Percentiles rank a stretch among this genome's conserved stretches.
Conservation (phyloP, 1,139 yeast species). For the Pichia norvegensis region DNA sequence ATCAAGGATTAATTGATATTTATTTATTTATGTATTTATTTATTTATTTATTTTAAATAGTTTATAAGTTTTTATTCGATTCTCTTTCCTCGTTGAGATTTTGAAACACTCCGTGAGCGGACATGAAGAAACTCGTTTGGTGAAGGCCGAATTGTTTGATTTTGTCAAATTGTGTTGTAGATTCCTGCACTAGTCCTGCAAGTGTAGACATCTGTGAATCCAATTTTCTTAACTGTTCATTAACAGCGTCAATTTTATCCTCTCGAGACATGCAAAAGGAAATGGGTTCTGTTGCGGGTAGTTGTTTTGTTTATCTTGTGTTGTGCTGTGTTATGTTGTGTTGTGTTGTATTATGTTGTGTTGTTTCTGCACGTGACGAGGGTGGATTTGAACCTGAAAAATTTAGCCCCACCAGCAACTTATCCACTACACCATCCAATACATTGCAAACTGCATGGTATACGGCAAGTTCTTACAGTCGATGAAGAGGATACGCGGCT, state of each 20-base stretch:
- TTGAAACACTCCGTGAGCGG: conserved; percentile 26
- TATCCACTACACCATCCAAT: no score
- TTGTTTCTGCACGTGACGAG: background rate
- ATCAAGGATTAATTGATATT: conserved; percentile 30
- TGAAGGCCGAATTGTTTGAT: conserved; percentile 23
- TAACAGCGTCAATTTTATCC: conserved; percentile 14
- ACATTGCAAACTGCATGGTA: background rate
- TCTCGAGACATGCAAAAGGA: background rate
- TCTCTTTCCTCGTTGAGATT: conserved; percentile 23
- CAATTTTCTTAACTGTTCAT: conserved; percentile 19
- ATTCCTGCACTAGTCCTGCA: conserved; percentile 15
- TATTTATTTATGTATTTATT: background rate
- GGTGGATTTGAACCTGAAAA: background rate
- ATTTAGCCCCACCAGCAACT: no score
- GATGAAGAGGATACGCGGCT: background rate
- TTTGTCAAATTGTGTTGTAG: conserved; percentile 21
- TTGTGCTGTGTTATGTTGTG: no score
- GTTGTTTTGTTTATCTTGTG: no score
- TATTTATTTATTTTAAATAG: background rate
- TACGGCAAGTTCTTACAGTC: background rate
- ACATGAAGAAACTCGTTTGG: conserved; percentile 25
- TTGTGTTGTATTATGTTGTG: no score
- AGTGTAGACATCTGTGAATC: conserved; percentile 18
- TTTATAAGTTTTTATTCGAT: background rate
- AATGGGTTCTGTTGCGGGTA: background rate